Percentiles rank a stretch among this genome's conserved stretches.
These are phyloP conservation scores for Candida gorgasii DNA, from an alignment of 805 yeast genomes.

Conservation along the genomic window DNA sequence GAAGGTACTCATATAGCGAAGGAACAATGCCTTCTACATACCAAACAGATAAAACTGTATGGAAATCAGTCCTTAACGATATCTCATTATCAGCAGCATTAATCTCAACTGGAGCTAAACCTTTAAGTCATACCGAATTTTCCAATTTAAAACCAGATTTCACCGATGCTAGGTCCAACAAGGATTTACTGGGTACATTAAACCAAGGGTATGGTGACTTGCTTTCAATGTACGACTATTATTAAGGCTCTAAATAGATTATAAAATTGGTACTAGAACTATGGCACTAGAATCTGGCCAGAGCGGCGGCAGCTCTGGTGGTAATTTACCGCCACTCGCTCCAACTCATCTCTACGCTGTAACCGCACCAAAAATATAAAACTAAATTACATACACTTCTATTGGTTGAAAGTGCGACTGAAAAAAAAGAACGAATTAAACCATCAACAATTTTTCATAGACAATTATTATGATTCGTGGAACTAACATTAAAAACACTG, in stretches of 20 bases:
- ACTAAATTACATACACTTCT: constrained; percentile 16
- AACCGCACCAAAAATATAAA: background rate
- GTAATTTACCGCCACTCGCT: background rate
- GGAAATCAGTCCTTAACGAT: constrained; percentile 35
- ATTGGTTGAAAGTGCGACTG: constrained; percentile 16
- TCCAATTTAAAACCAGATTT: constrained; percentile 29
- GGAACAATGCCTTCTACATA: constrained; percentile 2
- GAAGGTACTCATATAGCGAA: constrained; percentile 13
- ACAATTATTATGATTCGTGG: constrained; percentile 42
- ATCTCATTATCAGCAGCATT: constrained; percentile 38
- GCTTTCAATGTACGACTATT: constrained; percentile 10
- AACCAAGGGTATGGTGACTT: constrained; percentile 2
- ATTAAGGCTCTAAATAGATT: background rate
- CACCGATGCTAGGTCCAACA: constrained; percentile 22
- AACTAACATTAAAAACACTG: constrained; percentile 32
- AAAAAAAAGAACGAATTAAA: constrained; percentile 10
- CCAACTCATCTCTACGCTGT: background rate
- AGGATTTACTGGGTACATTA: background rate
- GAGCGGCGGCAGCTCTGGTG: background rate
- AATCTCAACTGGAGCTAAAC: constrained; percentile 33
- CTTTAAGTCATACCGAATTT: constrained; percentile 22
- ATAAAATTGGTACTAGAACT: background rate
- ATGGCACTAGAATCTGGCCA: background rate
- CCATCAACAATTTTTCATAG: constrained; percentile 11
- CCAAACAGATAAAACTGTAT: constrained; percentile 16